A percentile compares a stretch with the other conserved stretches of the same genome.
These are phyloP conservation scores for Neolecta irregularis DNA, from an alignment of 1,139 yeast species.

Conservation along the genomic window DNA sequence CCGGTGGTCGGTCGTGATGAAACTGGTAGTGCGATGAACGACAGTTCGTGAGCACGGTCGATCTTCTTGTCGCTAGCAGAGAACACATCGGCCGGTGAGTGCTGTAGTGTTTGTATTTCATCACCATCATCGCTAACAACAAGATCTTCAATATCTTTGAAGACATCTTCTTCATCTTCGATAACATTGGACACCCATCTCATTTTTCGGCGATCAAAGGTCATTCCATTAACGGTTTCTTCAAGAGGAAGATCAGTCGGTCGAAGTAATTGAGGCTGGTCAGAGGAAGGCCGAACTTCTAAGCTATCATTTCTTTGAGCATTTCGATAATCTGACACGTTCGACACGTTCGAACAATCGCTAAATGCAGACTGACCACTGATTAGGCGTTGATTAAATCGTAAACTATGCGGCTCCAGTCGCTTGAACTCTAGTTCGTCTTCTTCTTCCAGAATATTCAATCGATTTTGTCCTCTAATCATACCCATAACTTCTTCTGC, in stretches of 20 bases:
- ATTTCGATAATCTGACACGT: background rate
- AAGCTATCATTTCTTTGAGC: background rate
- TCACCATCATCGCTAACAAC: background rate
- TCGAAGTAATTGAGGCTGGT: background rate
- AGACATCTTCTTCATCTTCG: slow-evolving; percentile 3
- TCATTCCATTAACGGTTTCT: slow-evolving; percentile 2
- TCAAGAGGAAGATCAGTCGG: slow-evolving; percentile 2
- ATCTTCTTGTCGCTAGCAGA: background rate
- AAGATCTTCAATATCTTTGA: slow-evolving; percentile 3
- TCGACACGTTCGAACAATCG: slow-evolving; percentile 2
- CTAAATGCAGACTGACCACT: slow-evolving; percentile 1
- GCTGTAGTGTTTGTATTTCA: background rate
- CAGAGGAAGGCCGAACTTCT: background rate
- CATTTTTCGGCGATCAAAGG: slow-evolving; percentile 1
- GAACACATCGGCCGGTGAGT: background rate
- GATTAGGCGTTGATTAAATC: background rate
- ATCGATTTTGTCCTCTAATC: slow-evolving; percentile 11
- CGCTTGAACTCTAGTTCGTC: slow-evolving; percentile 8
- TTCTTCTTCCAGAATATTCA: slow-evolving; percentile 10
- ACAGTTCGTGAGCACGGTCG: background rate
- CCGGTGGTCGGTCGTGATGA: background rate
- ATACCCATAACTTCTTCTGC: slow-evolving; percentile 13
- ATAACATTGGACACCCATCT: slow-evolving; percentile 1
- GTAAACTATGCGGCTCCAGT: slow-evolving; percentile 6
- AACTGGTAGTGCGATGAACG: background rate